Conservation (phyloP, 192 early-diverging fungal species). For the Geranomyces michiganensis region DNA sequence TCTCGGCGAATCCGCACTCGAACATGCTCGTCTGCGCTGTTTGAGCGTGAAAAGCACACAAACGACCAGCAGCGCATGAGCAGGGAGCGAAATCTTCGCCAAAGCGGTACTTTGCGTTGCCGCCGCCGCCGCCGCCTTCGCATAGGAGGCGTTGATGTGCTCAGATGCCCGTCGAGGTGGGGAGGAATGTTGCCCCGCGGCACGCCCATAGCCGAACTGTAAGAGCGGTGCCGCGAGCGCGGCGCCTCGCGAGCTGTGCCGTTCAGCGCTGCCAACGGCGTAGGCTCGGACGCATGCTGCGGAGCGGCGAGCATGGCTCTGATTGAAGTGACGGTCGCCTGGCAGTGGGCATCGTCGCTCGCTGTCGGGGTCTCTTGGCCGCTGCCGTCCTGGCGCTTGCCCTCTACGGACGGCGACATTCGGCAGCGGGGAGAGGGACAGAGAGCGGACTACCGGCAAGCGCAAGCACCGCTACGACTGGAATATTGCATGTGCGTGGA, state of each 20-base stretch:
- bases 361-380: neutral
- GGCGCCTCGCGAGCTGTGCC: neutral
- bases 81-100: slow-evolving; percentile 7
- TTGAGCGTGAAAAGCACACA: slow-evolving; percentile 2
- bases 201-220: slow-evolving; percentile 3
- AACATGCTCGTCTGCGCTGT: slow-evolving; percentile 20
- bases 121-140: slow-evolving; percentile 6
- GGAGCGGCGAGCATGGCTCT: slow-evolving; percentile 9
- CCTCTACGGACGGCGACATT: no score
- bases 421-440: no score
- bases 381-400: no score
- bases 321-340: neutral
- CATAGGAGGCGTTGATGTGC: neutral
- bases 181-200: neutral
- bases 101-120: slow-evolving; percentile 4
- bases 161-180: neutral
- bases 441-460: no score
- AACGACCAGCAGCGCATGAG: slow-evolving; percentile 12
- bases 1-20: slow-evolving; percentile 33
- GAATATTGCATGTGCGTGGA: no score
- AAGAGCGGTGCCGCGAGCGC: neutral
- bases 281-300: slow-evolving; percentile 4
- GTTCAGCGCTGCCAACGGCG: neutral
- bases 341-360: neutral
- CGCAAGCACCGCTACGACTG: no score